Percentiles rank a stretch among this genome's conserved stretches.
phyloP scores from a whole-genome alignment of 768 basidiomycete genomes.

The Albatrellus ellisii region DNA sequence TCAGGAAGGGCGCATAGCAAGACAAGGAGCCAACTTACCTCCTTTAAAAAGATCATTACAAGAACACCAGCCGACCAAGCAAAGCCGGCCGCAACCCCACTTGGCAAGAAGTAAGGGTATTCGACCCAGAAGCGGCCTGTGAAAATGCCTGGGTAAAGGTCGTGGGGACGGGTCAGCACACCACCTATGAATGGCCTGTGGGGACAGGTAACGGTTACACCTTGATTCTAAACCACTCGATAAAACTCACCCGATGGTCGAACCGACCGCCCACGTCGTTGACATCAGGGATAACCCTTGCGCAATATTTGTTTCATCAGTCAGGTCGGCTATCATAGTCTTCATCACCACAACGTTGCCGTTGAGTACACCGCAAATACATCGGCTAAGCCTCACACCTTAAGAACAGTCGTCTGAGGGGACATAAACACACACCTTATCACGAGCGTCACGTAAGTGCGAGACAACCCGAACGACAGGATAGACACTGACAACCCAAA shows the following conservation, averaged over 20 bases:
- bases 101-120: conserved; percentile 27
- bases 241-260: conserved; percentile 1
- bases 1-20: neutral
- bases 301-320: conserved; percentile 45
- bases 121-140: conserved; percentile 18
- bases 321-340: conserved; percentile 54
- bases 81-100: conserved; percentile 19
- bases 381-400: conserved; percentile 28
- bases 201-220: too few species aligned
- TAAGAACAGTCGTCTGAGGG: conserved; percentile 24
- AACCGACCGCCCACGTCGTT: conserved; percentile 12
- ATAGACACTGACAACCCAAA: conserved; percentile 22
- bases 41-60: conserved; percentile 18
- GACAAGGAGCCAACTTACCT: conserved; percentile 15
- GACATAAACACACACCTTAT: conserved; percentile 14
- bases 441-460: conserved; percentile 19
- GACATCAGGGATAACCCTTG: conserved; percentile 24
- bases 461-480: conserved; percentile 25
- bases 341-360: conserved; percentile 51
- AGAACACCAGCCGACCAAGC: conserved; percentile 17
- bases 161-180: conserved; percentile 21
- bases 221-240: too few species aligned
- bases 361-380: conserved; percentile 17
- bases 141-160: conserved; percentile 21
- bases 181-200: conserved; percentile 23